Evolutionary conservation across 1,139 yeast genomes (phyloP).

Genomic region (Zygosaccharomyces sapae): DNA sequence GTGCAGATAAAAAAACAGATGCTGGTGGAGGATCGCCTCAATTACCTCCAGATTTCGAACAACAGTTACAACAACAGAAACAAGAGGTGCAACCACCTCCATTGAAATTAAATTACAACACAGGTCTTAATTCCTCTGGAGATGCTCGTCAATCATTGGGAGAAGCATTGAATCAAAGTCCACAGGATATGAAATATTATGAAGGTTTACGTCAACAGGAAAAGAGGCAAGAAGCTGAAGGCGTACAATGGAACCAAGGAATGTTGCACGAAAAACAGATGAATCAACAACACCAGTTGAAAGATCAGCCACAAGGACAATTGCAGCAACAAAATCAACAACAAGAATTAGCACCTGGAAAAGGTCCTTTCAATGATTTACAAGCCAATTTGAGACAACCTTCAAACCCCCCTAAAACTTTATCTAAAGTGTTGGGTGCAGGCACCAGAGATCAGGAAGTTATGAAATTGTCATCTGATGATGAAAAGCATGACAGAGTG

Average conservation of each 20-base stretch:
- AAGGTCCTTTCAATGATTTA: neutral
- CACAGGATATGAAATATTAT: neutral
- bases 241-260: neutral
- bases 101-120: neutral
- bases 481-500: constrained; percentile 38
- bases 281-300: neutral
- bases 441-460: constrained; percentile 4
- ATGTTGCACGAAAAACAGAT: neutral
- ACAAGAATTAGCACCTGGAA: neutral
- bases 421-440: constrained; percentile 1
- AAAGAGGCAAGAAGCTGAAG: neutral
- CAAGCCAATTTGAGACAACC: neutral
- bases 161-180: neutral
- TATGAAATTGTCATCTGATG: constrained; percentile 20
- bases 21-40: neutral
- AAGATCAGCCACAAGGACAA: too few species aligned
- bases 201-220: neutral
- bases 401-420: constrained; percentile 3
- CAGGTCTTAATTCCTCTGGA: neutral
- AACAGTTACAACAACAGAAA: neutral
- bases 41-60: neutral
- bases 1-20: neutral
- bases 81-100: neutral
- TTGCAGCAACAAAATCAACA: too few species aligned
- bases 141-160: neutral